Conservation (phyloP, 805 yeast species). For the Tetrapisispora taiwanensis region DNA sequence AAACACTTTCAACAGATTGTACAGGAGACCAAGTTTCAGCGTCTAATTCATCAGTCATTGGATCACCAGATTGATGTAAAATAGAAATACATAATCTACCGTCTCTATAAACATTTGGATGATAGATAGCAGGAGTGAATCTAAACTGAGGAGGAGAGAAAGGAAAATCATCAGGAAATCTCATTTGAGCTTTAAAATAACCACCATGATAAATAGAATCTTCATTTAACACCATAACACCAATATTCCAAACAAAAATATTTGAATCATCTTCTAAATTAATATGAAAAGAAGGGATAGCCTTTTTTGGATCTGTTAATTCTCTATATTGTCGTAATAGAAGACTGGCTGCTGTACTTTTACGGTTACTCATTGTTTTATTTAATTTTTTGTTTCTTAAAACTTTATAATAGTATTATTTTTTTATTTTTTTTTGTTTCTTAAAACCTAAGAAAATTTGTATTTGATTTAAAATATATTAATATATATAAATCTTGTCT, state of each 20-base stretch:
- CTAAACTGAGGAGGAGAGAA: slow-evolving; percentile 86
- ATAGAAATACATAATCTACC: slow-evolving; percentile 91
- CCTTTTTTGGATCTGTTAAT: slow-evolving; percentile 84
- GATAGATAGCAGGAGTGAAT: slow-evolving; percentile 87
- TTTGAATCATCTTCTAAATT: slow-evolving; percentile 51
- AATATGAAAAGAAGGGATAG: slow-evolving; percentile 61
- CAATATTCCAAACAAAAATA: slow-evolving; percentile 67
- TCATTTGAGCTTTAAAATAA: slow-evolving; percentile 87
- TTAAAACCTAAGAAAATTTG: too few relatives aligned
- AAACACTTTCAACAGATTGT: slow-evolving; percentile 83
- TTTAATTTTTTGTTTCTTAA: neutral
- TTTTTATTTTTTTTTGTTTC: too few relatives aligned
- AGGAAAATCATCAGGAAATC: slow-evolving; percentile 86
- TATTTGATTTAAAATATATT: too few relatives aligned
- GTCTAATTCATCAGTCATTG: slow-evolving; percentile 82
- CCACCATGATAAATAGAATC: slow-evolving; percentile 93
- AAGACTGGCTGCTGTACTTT: slow-evolving; percentile 65
- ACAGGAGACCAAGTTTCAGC: slow-evolving; percentile 92
- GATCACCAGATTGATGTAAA: slow-evolving; percentile 84
- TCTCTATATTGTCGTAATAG: slow-evolving; percentile 90
- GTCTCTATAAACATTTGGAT: slow-evolving; percentile 90
- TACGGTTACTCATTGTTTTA: slow-evolving; percentile 24
- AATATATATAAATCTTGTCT: too few relatives aligned
- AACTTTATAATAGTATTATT: too few relatives aligned
- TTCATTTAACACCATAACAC: slow-evolving; percentile 81